Conservation (phyloP, 2,329 filamentous ascomycete genomes). For the Cadophora gregata region DNA sequence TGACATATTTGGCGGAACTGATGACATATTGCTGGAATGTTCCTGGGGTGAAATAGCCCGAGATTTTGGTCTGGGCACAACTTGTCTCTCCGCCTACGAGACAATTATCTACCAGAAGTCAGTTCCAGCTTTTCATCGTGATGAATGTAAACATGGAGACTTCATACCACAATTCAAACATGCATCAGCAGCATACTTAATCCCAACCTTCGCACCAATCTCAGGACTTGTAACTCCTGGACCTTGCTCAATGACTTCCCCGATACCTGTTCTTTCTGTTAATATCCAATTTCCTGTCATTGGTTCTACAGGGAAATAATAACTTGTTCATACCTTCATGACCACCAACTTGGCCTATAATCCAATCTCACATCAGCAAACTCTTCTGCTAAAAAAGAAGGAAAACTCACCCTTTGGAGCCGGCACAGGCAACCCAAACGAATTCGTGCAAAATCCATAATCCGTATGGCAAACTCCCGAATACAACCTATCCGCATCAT, state of each 20-base stretch:
- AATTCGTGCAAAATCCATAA: slow-evolving; percentile 23
- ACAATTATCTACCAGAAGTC: slow-evolving; percentile 39
- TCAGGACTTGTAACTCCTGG: slow-evolving; percentile 54
- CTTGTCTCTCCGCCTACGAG: slow-evolving; percentile 64
- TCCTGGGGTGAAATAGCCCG: slow-evolving; percentile 63
- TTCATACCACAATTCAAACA: slow-evolving; percentile 54
- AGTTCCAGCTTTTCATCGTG: not conserved
- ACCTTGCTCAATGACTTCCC: slow-evolving; percentile 66
- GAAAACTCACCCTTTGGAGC: slow-evolving; percentile 11
- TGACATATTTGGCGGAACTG: slow-evolving; percentile 60
- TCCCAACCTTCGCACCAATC: slow-evolving; percentile 67
- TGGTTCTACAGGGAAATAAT: no score
- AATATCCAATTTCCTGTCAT: no score
- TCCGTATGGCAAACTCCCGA: slow-evolving; percentile 31
- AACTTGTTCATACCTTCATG: slow-evolving; percentile 66
- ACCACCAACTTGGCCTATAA: slow-evolving; percentile 65
- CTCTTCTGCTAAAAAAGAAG: not conserved
- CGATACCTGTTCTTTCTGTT: slow-evolving; percentile 48
- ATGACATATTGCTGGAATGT: slow-evolving; percentile 49
- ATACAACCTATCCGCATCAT: slow-evolving; percentile 15
- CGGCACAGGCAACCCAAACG: slow-evolving; percentile 19
- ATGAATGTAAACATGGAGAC: not conserved
- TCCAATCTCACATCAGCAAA: not conserved
- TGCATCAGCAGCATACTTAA: slow-evolving; percentile 63
- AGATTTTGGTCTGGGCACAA: slow-evolving; percentile 62